Conservation (phyloP, 139 green algal genomes). For the Volvox africanus region DNA sequence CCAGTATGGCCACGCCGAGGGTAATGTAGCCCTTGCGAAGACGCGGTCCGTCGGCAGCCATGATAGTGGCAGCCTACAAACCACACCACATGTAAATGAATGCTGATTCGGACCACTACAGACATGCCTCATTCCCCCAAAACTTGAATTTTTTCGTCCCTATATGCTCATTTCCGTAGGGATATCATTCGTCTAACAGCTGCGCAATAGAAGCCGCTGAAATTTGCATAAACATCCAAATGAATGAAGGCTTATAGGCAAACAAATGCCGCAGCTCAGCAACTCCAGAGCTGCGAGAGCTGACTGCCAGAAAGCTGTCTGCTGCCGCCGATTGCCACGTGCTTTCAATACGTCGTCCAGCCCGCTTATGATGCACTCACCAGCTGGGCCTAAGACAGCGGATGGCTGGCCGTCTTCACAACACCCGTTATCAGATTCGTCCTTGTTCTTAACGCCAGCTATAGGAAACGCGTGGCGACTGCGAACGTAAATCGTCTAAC, state of each 20-base stretch:
- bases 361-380: neutral
- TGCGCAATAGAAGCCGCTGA: no score
- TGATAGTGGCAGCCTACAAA: neutral
- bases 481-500: neutral
- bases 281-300: neutral
- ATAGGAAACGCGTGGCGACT: constrained; percentile 3
- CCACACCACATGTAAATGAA: neutral
- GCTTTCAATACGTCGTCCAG: neutral
- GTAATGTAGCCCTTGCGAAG: constrained; percentile 4
- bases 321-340: neutral
- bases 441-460: constrained; percentile 9
- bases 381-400: neutral
- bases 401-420: constrained; percentile 6
- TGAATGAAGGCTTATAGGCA: no score
- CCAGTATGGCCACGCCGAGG: constrained; percentile 6
- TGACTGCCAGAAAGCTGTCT: constrained; percentile 4
- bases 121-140: no score
- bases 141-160: no score
- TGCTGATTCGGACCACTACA: no score
- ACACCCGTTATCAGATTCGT: constrained; percentile 15
- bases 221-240: no score
- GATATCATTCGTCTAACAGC: no score
- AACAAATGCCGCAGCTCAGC: neutral
- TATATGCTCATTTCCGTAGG: no score
- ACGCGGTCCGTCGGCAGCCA: constrained; percentile 2